These are phyloP conservation scores for Nannochloris sp. DNA, from an alignment of 139 green algal species.

Conservation along the genomic window DNA sequence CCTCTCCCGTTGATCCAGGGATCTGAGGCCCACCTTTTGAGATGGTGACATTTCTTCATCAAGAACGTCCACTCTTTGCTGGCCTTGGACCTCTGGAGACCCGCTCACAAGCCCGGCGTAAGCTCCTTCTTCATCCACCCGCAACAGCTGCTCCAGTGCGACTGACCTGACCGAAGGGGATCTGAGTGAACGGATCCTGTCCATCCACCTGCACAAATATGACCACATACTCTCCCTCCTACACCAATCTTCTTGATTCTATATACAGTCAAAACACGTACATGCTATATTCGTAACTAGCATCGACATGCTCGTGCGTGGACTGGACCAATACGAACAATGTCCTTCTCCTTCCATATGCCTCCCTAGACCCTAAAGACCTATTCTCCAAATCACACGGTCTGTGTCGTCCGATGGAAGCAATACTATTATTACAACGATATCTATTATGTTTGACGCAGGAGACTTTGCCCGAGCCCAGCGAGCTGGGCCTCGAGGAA, in stretches of 20 bases:
- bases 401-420: no score
- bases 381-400: no score
- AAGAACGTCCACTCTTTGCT: background rate
- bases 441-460: no score
- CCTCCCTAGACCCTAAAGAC: no score
- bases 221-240: background rate
- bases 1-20: background rate
- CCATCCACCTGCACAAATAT: background rate
- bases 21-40: background rate
- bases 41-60: constrained; percentile 1
- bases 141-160: constrained; percentile 44
- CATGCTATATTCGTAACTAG: no score
- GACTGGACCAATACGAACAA: no score
- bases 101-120: constrained; percentile 44
- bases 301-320: no score
- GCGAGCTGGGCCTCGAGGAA: no score
- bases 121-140: constrained; percentile 48
- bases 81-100: constrained; percentile 2
- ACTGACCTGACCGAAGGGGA: background rate
- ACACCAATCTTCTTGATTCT: background rate
- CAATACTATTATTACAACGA: no score
- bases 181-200: background rate
- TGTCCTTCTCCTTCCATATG: no score
- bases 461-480: no score
- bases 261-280: no score